These are phyloP conservation scores for Huntiella savannae DNA, from an alignment of 2,329 filamentous ascomycete genomes.

Conservation along the genomic window DNA sequence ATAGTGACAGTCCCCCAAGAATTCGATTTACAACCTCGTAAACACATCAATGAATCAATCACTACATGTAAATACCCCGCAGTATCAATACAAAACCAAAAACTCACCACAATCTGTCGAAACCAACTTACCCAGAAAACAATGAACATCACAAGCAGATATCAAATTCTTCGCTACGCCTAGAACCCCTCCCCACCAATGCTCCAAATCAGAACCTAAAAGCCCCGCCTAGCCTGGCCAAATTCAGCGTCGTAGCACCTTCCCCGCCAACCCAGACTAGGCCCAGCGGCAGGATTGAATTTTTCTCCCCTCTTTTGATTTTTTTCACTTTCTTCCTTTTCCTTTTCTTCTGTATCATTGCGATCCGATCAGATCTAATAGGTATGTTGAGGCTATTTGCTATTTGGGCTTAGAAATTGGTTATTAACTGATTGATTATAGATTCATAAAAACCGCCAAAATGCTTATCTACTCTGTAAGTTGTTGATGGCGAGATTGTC, in stretches of 20 bases:
- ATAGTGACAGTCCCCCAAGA: too few relatives aligned
- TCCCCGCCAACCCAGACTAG: constrained; percentile 6
- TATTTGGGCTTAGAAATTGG: not conserved
- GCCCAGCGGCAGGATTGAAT: not conserved
- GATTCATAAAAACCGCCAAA: constrained; percentile 24
- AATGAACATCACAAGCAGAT: too few relatives aligned
- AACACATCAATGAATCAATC: too few relatives aligned
- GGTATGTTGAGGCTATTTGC: not conserved
- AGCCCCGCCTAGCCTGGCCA: too few relatives aligned
- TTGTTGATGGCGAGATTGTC: constrained; percentile 1
- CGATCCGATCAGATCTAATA: not conserved
- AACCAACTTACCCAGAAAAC: too few relatives aligned
- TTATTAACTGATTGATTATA: constrained; percentile 1
- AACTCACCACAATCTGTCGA: too few relatives aligned
- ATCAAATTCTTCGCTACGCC: too few relatives aligned
- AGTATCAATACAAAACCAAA: too few relatives aligned
- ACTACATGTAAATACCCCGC: too few relatives aligned
- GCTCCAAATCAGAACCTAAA: too few relatives aligned
- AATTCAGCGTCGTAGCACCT: not conserved
- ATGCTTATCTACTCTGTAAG: constrained; percentile 60
- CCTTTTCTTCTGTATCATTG: constrained; percentile 13
- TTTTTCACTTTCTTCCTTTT: constrained; percentile 12
- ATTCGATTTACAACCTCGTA: too few relatives aligned
- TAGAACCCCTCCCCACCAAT: too few relatives aligned
- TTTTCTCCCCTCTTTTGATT: constrained; percentile 10